A percentile compares a stretch with the other conserved stretches of the same genome.
phyloP scores from a whole-genome alignment of 1,284 basidiomycete species.

The Cryptococcus sp. region DNA sequence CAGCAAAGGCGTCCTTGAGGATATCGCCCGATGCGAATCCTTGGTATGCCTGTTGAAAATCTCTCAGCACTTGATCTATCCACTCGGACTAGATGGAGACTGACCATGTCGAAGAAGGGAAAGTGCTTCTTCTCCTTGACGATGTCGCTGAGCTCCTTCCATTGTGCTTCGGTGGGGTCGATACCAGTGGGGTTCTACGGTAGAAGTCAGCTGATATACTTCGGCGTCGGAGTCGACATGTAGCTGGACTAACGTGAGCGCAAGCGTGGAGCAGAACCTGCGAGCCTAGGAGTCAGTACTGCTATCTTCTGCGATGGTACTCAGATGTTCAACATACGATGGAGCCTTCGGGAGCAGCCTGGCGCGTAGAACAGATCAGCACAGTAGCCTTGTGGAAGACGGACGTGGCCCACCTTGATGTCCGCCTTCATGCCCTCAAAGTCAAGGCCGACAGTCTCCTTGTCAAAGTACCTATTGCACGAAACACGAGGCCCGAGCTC shows the following conservation, averaged over 20 bases:
- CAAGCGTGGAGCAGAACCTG: conserved; percentile 59
- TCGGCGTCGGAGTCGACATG: conserved; percentile 46
- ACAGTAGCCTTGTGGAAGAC: conserved; percentile 2
- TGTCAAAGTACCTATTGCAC: conserved; percentile 75
- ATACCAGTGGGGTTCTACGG: conserved; percentile 96
- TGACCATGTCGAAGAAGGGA: conserved; percentile 63
- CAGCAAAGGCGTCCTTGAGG: conserved; percentile 86
- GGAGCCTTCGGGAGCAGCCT: conserved; percentile 56
- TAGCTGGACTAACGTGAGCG: conserved; percentile 53
- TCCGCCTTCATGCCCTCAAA: conserved; percentile 89
- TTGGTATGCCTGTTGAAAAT: conserved; percentile 82
- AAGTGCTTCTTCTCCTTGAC: conserved; percentile 65
- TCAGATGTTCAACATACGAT: conserved; percentile 35
- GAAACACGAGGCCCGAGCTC: neutral
- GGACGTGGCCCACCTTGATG: conserved; percentile 62
- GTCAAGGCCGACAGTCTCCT: conserved; percentile 89
- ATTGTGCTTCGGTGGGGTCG: conserved; percentile 92
- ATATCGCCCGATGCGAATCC: conserved; percentile 91
- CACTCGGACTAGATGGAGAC: conserved; percentile 25
- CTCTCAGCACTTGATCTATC: too few species aligned
- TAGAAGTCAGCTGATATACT: neutral
- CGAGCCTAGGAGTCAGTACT: neutral
- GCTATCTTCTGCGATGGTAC: neutral
- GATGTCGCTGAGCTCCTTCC: conserved; percentile 86
- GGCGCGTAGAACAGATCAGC: conserved; percentile 1